These are phyloP conservation scores for Zalaria sp. DNA, from an alignment of 2,329 filamentous ascomycete species.

Conservation along the genomic window DNA sequence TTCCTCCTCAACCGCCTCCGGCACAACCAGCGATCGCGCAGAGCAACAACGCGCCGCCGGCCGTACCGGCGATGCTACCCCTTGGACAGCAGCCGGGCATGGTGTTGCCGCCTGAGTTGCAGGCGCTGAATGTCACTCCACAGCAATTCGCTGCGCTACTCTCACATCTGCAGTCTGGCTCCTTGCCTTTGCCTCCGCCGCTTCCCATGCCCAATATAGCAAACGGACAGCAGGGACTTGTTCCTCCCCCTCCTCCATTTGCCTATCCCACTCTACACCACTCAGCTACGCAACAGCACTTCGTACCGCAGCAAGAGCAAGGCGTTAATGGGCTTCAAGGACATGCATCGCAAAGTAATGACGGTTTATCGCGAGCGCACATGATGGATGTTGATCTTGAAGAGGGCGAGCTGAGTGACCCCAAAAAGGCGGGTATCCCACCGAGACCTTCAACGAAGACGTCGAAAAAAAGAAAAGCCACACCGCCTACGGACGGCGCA, in stretches of 20 bases:
- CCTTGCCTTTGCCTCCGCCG: constrained; percentile 3
- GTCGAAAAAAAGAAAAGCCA: neutral
- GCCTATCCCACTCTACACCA: too few species aligned
- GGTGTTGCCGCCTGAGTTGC: constrained; percentile 4
- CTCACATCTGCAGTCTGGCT: constrained; percentile 5
- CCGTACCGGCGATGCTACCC: neutral
- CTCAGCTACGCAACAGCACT: too few species aligned
- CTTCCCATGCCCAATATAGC: neutral
- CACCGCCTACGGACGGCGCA: neutral
- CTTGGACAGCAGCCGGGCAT: neutral
- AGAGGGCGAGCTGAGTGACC: constrained; percentile 7
- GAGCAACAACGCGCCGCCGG: too few species aligned
- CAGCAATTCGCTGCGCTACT: constrained; percentile 5
- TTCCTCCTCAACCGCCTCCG: neutral
- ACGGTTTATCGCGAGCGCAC: neutral
- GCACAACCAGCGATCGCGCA: neutral
- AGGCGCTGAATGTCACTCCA: constrained; percentile 5
- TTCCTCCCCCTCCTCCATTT: too few species aligned
- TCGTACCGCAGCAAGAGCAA: too few species aligned
- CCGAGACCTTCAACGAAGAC: neutral
- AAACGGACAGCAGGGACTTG: neutral
- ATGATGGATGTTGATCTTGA: constrained; percentile 5
- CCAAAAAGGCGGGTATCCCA: neutral
- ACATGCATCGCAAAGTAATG: too few species aligned
- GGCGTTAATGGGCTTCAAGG: too few species aligned